A percentile compares a stretch with the other conserved stretches of the same genome.
phyloP scores from a whole-genome alignment of 495 filamentous ascomycete genomes.

The Evansstolkia leycettana region DNA sequence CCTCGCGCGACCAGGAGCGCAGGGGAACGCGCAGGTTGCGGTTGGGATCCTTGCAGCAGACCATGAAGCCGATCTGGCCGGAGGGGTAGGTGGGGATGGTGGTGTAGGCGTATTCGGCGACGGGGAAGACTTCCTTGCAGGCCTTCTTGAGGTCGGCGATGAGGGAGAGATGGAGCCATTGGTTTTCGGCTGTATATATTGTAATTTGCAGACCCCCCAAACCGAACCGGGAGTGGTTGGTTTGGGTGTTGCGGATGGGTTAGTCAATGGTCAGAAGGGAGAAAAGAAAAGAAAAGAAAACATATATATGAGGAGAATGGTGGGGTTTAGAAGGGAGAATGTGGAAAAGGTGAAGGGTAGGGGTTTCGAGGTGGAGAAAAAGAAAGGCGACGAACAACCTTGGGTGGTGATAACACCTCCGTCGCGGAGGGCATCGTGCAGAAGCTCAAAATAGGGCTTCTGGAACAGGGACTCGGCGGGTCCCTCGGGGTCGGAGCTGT shows the following conservation, averaged over 20 bases:
- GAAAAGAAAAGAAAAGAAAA: constrained; percentile 3
- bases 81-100: constrained; percentile 99
- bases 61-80: constrained; percentile 99
- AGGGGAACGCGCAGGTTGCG: constrained; percentile 76
- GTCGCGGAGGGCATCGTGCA: constrained; percentile 75
- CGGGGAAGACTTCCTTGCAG: constrained; percentile 94
- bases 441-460: constrained; percentile 95
- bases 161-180: constrained; percentile 91
- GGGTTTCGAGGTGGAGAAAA: too few species aligned
- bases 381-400: constrained; percentile 93
- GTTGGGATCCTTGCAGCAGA: constrained; percentile 86
- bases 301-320: constrained; percentile 2
- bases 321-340: constrained; percentile 1
- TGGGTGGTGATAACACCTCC: constrained; percentile 99
- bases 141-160: constrained; percentile 88
- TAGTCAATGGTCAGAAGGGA: constrained; percentile 10
- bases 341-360: constrained; percentile 4
- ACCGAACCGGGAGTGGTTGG: constrained; percentile 25
- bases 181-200: constrained; percentile 72
- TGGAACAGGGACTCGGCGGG: constrained; percentile 93
- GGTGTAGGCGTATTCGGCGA: constrained; percentile 96
- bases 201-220: constrained; percentile 17
- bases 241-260: constrained; percentile 20
- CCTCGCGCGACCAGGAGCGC: constrained; percentile 65
- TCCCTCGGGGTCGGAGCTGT: constrained; percentile 93